Conservation (phyloP, 306 rosid genomes). For the Dalbergia cultrata region DNA sequence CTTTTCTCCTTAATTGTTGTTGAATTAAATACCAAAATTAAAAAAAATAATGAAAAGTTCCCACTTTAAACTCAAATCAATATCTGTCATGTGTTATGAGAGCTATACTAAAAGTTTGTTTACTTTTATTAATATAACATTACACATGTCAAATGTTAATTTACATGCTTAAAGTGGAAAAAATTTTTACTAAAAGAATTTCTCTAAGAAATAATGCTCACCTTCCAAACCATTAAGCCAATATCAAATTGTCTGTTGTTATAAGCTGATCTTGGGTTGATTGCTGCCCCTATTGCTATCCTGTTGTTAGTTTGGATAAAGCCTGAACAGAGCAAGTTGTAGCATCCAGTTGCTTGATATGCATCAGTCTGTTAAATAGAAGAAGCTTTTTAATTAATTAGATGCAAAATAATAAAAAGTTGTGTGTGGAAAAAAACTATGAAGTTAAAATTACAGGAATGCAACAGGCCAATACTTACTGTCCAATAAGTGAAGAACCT, state of each 20-base stretch:
- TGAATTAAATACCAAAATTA: conserved; percentile 24
- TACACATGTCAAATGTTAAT: not conserved
- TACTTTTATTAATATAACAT: not conserved
- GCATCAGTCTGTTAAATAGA: conserved; percentile 80
- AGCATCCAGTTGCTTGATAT: conserved; percentile 98
- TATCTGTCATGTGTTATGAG: not conserved
- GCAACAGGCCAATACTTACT: conserved; percentile 57
- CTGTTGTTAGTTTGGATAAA: conserved; percentile 94
- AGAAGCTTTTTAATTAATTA: not conserved
- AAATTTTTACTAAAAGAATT: no score
- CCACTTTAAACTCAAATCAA: not conserved
- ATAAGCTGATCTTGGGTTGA: conserved; percentile 87
- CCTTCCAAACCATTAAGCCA: conserved; percentile 98
- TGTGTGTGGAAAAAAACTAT: no score
- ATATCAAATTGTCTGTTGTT: conserved; percentile 91
- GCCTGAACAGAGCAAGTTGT: conserved; percentile 95
- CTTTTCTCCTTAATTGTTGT: conserved; percentile 32
- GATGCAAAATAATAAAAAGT: no score
- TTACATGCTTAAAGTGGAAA: no score
- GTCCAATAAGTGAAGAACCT: conserved; percentile 99
- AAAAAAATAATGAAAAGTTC: no score
- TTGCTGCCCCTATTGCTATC: conserved; percentile 98
- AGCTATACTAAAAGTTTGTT: not conserved
- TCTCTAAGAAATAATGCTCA: conserved; percentile 42
- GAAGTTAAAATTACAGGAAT: not conserved